Evolutionary conservation across 163 green algal genomes (phyloP).

Genomic region (Prototheca wickerhamii): DNA sequence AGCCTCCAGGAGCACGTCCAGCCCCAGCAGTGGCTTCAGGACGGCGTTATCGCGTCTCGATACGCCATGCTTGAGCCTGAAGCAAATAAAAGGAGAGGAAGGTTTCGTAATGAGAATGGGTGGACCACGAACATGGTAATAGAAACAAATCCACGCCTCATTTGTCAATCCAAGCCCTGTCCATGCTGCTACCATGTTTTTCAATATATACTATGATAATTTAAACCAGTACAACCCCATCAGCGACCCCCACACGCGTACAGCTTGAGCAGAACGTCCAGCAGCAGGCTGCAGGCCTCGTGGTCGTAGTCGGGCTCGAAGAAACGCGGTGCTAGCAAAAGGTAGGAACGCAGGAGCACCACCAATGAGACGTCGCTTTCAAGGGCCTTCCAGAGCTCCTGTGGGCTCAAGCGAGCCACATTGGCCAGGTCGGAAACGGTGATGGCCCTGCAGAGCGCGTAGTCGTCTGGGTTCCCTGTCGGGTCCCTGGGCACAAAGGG

Average conservation of each 20-base stretch:
- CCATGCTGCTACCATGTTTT: no score
- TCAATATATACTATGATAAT: no score
- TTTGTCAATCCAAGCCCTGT: no score
- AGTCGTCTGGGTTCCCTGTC: no score
- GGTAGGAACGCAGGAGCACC: neutral
- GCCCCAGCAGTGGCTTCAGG: conserved; percentile 1
- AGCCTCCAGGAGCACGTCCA: conserved; percentile 3
- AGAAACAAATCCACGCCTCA: no score
- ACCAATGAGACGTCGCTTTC: neutral
- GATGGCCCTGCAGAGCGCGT: no score
- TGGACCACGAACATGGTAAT: no score
- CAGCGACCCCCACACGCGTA: neutral
- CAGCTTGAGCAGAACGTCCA: neutral
- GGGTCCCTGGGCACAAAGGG: no score
- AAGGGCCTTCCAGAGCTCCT: neutral
- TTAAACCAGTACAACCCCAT: neutral
- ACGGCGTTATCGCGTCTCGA: no score
- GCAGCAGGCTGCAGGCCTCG: neutral
- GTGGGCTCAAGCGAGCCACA: neutral
- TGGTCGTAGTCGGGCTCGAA: neutral
- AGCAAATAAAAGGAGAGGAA: neutral
- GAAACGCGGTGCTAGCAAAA: neutral
- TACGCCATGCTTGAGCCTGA: no score
- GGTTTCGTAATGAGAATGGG: neutral
- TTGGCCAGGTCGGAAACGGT: neutral